Evolutionary conservation across 2,329 filamentous ascomycete genomes (phyloP).

Genomic region (Ploettnerulaceae sp.): DNA sequence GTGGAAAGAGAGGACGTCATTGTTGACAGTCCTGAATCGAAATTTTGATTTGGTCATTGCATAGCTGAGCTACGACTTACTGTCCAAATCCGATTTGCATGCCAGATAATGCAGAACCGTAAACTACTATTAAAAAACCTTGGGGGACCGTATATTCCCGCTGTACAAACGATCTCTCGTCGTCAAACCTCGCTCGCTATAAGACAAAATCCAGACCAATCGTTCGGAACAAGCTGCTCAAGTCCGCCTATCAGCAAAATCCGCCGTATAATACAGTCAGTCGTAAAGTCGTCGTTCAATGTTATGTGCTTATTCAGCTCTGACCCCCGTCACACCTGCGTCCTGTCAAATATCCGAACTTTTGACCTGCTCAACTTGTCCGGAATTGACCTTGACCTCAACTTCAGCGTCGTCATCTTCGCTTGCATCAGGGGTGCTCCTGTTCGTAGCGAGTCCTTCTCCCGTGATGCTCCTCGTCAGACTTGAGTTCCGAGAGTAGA

Average conservation of each 20-base stretch:
- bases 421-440: constrained; percentile 2
- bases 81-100: neutral
- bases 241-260: neutral
- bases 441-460: constrained; percentile 11
- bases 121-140: neutral
- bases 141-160: neutral
- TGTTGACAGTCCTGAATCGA: neutral
- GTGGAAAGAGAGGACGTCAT: constrained; percentile 1
- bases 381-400: constrained; percentile 3
- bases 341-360: constrained; percentile 5
- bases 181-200: neutral
- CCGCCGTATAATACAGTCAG: constrained; percentile 7
- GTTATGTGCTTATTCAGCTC: neutral
- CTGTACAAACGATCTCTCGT: neutral
- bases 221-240: neutral
- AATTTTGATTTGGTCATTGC: constrained; percentile 7
- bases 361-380: constrained; percentile 5
- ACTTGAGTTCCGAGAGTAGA: constrained; percentile 23
- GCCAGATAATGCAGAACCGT: neutral
- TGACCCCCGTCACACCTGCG: neutral
- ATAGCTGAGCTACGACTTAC: constrained; percentile 8
- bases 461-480: constrained; percentile 23
- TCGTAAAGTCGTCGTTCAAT: constrained; percentile 9
- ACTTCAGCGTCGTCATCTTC: constrained; percentile 14
- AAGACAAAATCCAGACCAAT: neutral